Base-by-base conservation (phyloP, 2,329 filamentous ascomycete genomes). In the Chaetothyriales sp. region DNA sequence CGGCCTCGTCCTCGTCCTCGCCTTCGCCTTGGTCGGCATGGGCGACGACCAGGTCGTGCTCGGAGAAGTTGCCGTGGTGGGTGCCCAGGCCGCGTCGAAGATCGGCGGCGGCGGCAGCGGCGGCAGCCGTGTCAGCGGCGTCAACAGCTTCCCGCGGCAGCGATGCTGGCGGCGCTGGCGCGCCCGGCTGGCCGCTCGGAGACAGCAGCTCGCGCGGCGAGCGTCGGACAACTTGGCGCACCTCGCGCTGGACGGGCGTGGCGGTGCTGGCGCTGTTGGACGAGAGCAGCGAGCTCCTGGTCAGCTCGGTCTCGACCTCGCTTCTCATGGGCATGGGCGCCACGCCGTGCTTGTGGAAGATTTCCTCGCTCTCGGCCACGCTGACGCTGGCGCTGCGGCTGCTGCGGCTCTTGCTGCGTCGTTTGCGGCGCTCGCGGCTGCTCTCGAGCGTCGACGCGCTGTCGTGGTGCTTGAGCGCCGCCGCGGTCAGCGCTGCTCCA, bases 281-380 rank as follows among this genome's bases (percentile, higher is more conserved):
- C 4, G 89, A 92, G 18, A 92, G 70, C 50, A 97, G 86, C 0
- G 90, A 95, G 15, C 85, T 85, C 60, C 90, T 78, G 0, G 90
- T 97, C 51, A 95, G 69, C 49, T 95, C 89, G 0, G 90, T 94
- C 44, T 85, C 80, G 52, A 94, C 79, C 51, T 88, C 86, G 67
- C 89, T 95, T 67, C 85, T 83, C 56, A 95, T 76, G 2, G 90
- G 90, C 83, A 95, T 88, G 5, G 86, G 86, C 5, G 89, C 84
- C 13, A 86, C 78, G 47, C 81, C 73, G 49, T 80, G 75, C 58
- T 67, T 73, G 54, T 77, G 63, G 58, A 73, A 73, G 18, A 70
- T 64, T 40, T 77, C 70, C 50, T 79, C 77, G 2, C 72, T 79
- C 53, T 81, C 78, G 25, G 77, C 67, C 50, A n/a, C n/a, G n/a